phyloP scores from a whole-genome alignment of 2,329 filamentous ascomycete species.

The Elsinoe batatas region DNA sequence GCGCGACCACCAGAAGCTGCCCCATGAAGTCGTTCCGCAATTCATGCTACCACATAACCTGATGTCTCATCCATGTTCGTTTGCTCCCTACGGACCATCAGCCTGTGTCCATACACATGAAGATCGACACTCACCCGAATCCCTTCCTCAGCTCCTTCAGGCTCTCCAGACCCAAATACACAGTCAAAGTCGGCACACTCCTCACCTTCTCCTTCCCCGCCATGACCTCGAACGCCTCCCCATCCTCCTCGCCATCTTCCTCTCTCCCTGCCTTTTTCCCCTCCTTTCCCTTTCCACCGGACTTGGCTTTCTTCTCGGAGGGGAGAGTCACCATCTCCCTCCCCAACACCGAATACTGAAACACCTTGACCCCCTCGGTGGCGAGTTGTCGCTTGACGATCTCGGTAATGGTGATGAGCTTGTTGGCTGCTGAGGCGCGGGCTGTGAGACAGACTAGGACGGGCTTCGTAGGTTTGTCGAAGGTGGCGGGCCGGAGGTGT shows the following conservation, averaged over 20 bases:
- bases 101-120: neutral
- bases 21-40: no score
- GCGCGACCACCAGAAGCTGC: no score
- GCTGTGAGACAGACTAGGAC: slow-evolving; percentile 32
- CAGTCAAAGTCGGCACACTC: slow-evolving; percentile 46
- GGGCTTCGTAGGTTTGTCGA: slow-evolving; percentile 23
- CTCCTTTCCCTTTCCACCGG: slow-evolving; percentile 3
- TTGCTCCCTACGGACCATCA: slow-evolving; percentile 20
- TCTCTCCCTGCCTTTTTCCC: slow-evolving; percentile 17
- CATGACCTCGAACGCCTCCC: slow-evolving; percentile 47
- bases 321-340: slow-evolving; percentile 21
- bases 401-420: slow-evolving; percentile 59
- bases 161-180: slow-evolving; percentile 47
- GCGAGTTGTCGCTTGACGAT: slow-evolving; percentile 37
- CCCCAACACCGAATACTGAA: slow-evolving; percentile 26
- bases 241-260: slow-evolving; percentile 22
- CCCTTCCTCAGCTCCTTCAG: slow-evolving; percentile 47
- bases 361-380: slow-evolving; percentile 36
- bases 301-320: no score
- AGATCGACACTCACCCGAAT: slow-evolving; percentile 26
- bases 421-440: slow-evolving; percentile 40
- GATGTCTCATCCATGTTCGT: slow-evolving; percentile 35
- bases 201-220: slow-evolving; percentile 39
- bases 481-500: slow-evolving; percentile 15
- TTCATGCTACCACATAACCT: slow-evolving; percentile 47